These are phyloP conservation scores for Eucommia ulmoides DNA, from an alignment of 257 asterid species.

Conservation along the genomic window DNA sequence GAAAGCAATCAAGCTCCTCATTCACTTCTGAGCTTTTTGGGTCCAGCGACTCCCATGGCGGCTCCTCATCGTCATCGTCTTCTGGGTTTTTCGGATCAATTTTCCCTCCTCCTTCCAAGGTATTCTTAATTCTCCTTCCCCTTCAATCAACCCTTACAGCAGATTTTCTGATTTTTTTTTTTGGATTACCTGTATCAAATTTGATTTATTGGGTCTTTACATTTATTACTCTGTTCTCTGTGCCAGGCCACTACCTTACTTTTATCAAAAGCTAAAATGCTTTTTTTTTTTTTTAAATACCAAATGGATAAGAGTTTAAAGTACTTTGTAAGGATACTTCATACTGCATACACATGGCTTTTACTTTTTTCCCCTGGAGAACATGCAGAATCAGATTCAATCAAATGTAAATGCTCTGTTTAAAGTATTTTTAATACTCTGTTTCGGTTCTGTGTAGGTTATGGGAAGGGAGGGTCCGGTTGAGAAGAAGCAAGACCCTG, in stretches of 20 bases:
- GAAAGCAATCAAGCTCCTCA: constrained; percentile 43
- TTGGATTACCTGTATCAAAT: too few species aligned
- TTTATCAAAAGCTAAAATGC: too few species aligned
- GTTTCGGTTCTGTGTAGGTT: constrained; percentile 19
- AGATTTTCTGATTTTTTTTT: too few species aligned
- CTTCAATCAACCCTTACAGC: too few species aligned
- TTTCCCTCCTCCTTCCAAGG: constrained; percentile 59
- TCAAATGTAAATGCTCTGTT: background rate
- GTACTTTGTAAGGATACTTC: too few species aligned
- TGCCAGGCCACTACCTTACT: too few species aligned
- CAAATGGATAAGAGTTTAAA: too few species aligned
- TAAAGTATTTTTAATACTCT: background rate
- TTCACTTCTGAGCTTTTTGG: constrained; percentile 88
- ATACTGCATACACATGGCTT: too few species aligned
- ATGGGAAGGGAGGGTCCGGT: constrained; percentile 24
- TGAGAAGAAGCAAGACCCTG: constrained; percentile 34
- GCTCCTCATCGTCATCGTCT: constrained; percentile 48
- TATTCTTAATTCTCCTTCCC: constrained; percentile 8
- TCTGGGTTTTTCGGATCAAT: constrained; percentile 54
- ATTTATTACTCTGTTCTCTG: background rate
- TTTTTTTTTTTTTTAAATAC: too few species aligned
- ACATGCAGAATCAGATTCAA: background rate
- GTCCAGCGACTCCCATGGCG: constrained; percentile 33
- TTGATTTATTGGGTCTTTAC: background rate
- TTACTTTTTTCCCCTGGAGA: background rate